Conservation (phyloP, 202 grass and related monocot genomes). For the Panicum hallii region DNA sequence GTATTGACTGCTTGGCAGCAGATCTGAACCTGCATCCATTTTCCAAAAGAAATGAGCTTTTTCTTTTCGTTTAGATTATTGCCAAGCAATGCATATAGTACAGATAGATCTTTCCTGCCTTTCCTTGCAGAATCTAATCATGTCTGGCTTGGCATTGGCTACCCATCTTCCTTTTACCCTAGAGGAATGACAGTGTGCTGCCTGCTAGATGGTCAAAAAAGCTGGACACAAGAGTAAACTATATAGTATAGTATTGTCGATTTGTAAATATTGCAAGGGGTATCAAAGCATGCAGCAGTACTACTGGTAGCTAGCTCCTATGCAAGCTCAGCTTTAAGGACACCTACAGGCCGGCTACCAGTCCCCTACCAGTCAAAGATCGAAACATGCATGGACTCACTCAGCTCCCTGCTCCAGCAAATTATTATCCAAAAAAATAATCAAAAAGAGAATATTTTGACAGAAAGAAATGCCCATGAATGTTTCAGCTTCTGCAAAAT, state of each 20-base stretch:
- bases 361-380: constrained; percentile 38
- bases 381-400: constrained; percentile 26
- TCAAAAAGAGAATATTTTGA: not conserved
- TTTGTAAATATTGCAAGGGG: constrained; percentile 3
- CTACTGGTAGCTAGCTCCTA: constrained; percentile 35
- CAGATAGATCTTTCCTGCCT: constrained; percentile 36
- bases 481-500: constrained; percentile 29
- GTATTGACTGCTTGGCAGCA: constrained; percentile 43
- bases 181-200: constrained; percentile 37
- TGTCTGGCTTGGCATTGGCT: constrained; percentile 44
- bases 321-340: constrained; percentile 54
- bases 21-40: constrained; percentile 43
- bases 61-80: not conserved
- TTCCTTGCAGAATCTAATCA: constrained; percentile 56
- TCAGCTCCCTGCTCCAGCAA: constrained; percentile 30
- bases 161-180: constrained; percentile 38
- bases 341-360: not conserved
- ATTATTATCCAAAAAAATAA: constrained; percentile 12
- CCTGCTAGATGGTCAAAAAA: constrained; percentile 50
- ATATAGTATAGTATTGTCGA: constrained; percentile 13
- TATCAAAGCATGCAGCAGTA: constrained; percentile 38
- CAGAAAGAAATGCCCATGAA: not conserved
- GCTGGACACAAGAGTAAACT: constrained; percentile 48
- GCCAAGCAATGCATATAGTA: constrained; percentile 8
- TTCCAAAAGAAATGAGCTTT: not conserved